phyloP scores from a whole-genome alignment of 441 rosid species.

The Croton setiger region DNA sequence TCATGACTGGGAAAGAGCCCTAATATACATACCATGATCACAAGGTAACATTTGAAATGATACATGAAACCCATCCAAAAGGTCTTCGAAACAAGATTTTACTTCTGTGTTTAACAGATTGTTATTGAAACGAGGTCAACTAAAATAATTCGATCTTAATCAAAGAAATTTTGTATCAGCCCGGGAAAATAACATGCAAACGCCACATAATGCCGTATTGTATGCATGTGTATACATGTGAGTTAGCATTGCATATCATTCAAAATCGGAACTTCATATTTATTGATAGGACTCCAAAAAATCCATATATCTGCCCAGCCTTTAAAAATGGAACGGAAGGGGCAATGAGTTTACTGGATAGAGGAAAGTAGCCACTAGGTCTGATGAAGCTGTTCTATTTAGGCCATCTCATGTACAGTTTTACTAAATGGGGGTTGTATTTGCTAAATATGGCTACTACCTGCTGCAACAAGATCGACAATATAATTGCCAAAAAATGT shows the following conservation, averaged over 20 bases:
- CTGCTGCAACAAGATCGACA: slow-evolving; percentile 7
- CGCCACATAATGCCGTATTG: too few relatives aligned
- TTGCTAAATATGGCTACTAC: slow-evolving; percentile 7
- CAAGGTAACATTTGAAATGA: too few relatives aligned
- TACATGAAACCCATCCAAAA: too few relatives aligned
- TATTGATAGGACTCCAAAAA: background rate
- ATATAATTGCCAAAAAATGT: slow-evolving; percentile 23
- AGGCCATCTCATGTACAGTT: background rate
- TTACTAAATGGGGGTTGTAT: background rate
- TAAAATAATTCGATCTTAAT: too few relatives aligned
- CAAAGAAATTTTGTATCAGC: too few relatives aligned
- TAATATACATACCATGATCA: too few relatives aligned
- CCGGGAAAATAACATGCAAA: too few relatives aligned
- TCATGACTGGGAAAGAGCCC: too few relatives aligned
- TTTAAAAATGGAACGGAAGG: background rate
- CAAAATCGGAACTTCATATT: background rate
- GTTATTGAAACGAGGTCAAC: too few relatives aligned
- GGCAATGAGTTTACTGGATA: background rate
- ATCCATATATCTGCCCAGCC: background rate
- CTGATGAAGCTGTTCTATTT: background rate
- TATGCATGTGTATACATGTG: too few relatives aligned
- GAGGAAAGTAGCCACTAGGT: background rate
- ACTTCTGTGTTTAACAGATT: too few relatives aligned
- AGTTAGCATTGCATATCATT: background rate
- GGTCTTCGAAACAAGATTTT: too few relatives aligned